Base-by-base conservation (phyloP, 2,329 filamentous ascomycete genomes). In the Eutypa lata region DNA sequence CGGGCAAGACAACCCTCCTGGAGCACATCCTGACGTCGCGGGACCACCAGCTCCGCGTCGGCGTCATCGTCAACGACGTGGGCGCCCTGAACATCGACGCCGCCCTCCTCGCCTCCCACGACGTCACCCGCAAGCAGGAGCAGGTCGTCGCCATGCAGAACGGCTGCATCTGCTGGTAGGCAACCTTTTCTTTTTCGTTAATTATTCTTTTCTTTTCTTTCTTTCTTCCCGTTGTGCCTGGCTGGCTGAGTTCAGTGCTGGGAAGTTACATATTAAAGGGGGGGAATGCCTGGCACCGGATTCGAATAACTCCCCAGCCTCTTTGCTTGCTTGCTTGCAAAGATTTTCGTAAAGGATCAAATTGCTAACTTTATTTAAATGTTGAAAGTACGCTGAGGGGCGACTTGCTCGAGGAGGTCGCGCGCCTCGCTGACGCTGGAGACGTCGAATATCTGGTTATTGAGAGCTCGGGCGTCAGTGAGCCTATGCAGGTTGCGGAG, bases 161-260 rank as follows among this genome's bases (percentile, higher is more conserved):
- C 56, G 86, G 87, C 10, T 90, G 88, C 58, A 91, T 91, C 61
- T 91, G 87, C 73, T 91, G 88, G n/a, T n/a, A n/a, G n/a, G n/a
- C n/a, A n/a, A n/a, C n/a, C n/a, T n/a, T n/a, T n/a, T n/a, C n/a
- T n/a, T n/a, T n/a, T n/a, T n/a, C n/a, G n/a, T n/a, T n/a, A n/a
- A n/a, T n/a, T n/a, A n/a, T n/a, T n/a, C n/a, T n/a, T n/a, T n/a
- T n/a, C n/a, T n/a, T n/a, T n/a, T n/a, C n/a, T n/a, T n/a, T n/a
- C n/a, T n/a, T n/a, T n/a, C n/a, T n/a, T n/a, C n/a, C n/a, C n/a
- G n/a, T n/a, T n/a, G n/a, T n/a, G n/a, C n/a, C n/a, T n/a, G n/a
- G n/a, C n/a, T n/a, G n/a, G n/a, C n/a, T n/a, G n/a, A n/a, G n/a
- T n/a, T n/a, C n/a, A n/a, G n/a, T n/a, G n/a, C n/a, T n/a, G n/a